Base-by-base conservation (phyloP, 495 filamentous ascomycete species). In the Annulohypoxylon stygium region DNA sequence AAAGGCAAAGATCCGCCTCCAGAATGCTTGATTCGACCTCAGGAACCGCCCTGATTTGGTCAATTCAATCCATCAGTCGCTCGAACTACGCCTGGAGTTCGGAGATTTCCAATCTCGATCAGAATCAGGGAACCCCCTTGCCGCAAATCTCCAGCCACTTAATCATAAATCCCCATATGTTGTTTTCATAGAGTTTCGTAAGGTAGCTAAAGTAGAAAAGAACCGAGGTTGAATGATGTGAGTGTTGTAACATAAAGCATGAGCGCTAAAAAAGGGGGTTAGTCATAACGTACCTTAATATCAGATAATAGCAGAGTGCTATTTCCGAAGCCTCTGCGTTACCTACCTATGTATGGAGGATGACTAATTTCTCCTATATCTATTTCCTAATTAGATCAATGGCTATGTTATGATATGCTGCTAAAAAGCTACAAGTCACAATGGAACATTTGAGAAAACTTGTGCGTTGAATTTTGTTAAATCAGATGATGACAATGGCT, bases 11-110 rank as follows among this genome's bases (percentile, higher is more conserved):
- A 61, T 54, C 65, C 65, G 65, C 34, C 59, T 63, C 2, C 48
- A 33, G 8, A 59, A 59, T 41, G 67, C 66, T 69, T 63, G 50
- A 69, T 63, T 62, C 25, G n/a, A 69, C 66, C 26, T 62, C 58
- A 45, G 10, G 6, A 10, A 12, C 33, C 7, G 3, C n/a, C 14
- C 6, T 18, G n/a, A n/a, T 20, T 20, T 18, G 16, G 6, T 39
- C 0, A 16, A 20, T 1, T 10, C 26, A 33, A 37, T 4, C 30
- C 36, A 8, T 45, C 20, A 12, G 26, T 51, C 0, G 10, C 25
- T 37, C 5, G 9, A 53, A 33, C 48, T 45, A 8, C 2, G 34
- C 2, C n/a, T 69, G 59, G 67, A 63, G 67, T 69, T 69, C 59
- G 67, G 67, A 63, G 37, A 62, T 69, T 53, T 60, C 4, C n/a